Evolutionary conservation across 1,139 yeast genomes (phyloP).

Genomic region (Casaregolazyma suthepensis): DNA sequence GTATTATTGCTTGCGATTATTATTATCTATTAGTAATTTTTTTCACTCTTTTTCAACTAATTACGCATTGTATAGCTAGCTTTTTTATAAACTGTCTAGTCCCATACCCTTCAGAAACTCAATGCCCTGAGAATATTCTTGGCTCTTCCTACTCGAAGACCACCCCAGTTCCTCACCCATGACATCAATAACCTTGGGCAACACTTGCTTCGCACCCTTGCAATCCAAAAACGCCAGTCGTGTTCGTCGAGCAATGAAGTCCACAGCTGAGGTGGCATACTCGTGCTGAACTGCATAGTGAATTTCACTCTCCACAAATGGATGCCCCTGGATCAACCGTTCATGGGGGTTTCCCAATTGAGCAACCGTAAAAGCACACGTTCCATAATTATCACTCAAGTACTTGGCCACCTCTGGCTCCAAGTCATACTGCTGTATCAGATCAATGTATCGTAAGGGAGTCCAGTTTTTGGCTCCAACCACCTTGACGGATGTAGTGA

Average conservation of each 20-base stretch:
- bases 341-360: constrained; percentile 41
- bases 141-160: constrained; percentile 54
- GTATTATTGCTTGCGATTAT: too few species aligned
- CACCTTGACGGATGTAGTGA: constrained; percentile 56
- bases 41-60: not conserved
- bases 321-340: constrained; percentile 55
- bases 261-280: constrained; percentile 81
- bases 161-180: constrained; percentile 78
- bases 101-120: constrained; percentile 39
- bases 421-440: constrained; percentile 72
- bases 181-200: constrained; percentile 79
- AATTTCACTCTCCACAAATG: constrained; percentile 89
- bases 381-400: constrained; percentile 82
- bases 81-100: constrained; percentile 15
- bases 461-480: constrained; percentile 70
- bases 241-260: constrained; percentile 89
- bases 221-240: constrained; percentile 91
- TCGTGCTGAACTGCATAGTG: constrained; percentile 77
- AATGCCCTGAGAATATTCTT: constrained; percentile 39
- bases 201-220: constrained; percentile 71
- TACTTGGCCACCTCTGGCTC: constrained; percentile 77
- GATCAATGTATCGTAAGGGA: constrained; percentile 66
- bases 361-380: constrained; percentile 66
- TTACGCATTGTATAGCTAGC: not conserved
- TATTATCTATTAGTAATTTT: not conserved